Conservation (phyloP, 2,329 filamentous ascomycete species). For the Aspergillus puulaauensis region DNA sequence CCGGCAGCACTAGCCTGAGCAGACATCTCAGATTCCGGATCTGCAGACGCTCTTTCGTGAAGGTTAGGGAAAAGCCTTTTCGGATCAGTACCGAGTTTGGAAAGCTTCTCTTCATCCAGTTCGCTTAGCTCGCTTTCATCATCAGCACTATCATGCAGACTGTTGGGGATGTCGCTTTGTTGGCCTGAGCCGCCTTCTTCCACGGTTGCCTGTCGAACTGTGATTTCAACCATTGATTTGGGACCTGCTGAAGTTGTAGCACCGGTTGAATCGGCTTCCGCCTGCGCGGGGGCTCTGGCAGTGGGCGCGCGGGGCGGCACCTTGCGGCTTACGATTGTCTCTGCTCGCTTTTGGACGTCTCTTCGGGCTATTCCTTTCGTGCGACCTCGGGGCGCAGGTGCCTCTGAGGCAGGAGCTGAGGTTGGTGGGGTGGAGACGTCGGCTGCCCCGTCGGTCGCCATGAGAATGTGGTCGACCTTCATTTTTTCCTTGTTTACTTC, state of each 20-base stretch:
- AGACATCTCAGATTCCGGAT: slow-evolving; percentile 28
- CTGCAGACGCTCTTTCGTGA: slow-evolving; percentile 20
- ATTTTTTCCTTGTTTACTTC: slow-evolving; percentile 49
- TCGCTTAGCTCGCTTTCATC: slow-evolving; percentile 71
- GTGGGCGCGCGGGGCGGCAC: slow-evolving; percentile 29
- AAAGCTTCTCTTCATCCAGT: slow-evolving; percentile 43
- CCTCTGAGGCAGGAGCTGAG: slow-evolving; percentile 33
- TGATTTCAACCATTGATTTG: slow-evolving; percentile 5
- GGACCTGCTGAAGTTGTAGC: slow-evolving; percentile 45
- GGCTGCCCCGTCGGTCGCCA: slow-evolving; percentile 33
- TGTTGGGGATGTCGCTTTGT: slow-evolving; percentile 57
- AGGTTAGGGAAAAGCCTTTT: slow-evolving; percentile 28
- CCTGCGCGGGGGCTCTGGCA: slow-evolving; percentile 21
- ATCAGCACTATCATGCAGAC: slow-evolving; percentile 64
- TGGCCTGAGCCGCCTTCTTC: slow-evolving; percentile 44
- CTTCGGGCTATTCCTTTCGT: slow-evolving; percentile 60
- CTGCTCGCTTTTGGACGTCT: slow-evolving; percentile 60
- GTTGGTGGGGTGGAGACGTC: slow-evolving; percentile 31
- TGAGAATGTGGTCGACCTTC: slow-evolving; percentile 48
- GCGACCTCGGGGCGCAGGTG: slow-evolving; percentile 39
- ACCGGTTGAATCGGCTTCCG: slow-evolving; percentile 25
- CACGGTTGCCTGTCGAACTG: slow-evolving; percentile 27
- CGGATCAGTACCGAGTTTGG: slow-evolving; percentile 25
- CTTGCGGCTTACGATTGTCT: slow-evolving; percentile 51
- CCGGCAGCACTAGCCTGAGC: slow-evolving; percentile 19